Percentiles rank a stretch among this genome's conserved stretches.
These are phyloP conservation scores for Alternaria ethzedia DNA, from an alignment of 2,329 filamentous ascomycete species.

Conservation along the genomic window DNA sequence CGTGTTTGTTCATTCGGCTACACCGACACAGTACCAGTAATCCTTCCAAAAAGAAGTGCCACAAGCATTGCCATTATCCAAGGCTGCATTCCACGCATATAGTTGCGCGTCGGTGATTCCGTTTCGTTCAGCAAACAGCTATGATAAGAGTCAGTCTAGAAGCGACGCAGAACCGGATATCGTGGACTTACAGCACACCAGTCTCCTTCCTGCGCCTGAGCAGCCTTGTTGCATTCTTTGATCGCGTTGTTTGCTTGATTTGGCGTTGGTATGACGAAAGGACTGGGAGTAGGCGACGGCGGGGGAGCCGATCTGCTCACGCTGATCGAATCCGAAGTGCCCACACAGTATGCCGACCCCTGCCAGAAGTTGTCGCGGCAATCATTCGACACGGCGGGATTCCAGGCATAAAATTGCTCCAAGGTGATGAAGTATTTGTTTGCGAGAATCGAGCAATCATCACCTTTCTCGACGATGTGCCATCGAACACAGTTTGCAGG, in stretches of 20 bases:
- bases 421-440: conserved; percentile 1
- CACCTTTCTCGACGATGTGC: neutral
- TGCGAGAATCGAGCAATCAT: neutral
- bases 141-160: no score
- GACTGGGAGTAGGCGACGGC: neutral
- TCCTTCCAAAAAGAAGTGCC: no score
- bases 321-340: conserved; percentile 1
- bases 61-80: no score
- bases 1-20: no score
- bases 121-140: no score
- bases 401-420: neutral
- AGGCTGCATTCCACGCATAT: no score
- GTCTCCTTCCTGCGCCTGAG: conserved; percentile 1
- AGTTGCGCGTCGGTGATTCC: no score
- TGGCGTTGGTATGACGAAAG: neutral
- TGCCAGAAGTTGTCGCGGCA: neutral
- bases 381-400: conserved; percentile 1
- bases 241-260: conserved; percentile 1
- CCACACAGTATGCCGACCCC: neutral
- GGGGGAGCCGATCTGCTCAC: conserved; percentile 1
- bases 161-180: no score
- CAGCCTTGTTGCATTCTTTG: conserved; percentile 1
- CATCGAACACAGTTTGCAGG: conserved; percentile 1
- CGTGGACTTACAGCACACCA: neutral
- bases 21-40: no score